phyloP scores from a whole-genome alignment of 2,329 filamentous ascomycete species.

The Fusarium xylarioides region DNA sequence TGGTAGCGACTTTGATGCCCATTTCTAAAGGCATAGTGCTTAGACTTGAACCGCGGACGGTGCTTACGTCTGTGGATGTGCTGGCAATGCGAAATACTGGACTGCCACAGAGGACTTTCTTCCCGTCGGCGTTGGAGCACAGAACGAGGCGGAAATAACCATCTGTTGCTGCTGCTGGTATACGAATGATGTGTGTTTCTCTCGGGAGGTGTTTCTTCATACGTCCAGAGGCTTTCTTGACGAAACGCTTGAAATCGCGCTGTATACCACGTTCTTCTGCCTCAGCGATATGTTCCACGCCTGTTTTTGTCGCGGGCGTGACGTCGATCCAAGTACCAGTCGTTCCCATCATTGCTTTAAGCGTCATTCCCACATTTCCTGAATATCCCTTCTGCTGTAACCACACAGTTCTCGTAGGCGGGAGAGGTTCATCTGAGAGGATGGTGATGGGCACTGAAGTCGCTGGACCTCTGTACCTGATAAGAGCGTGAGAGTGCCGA shows the following conservation, averaged over 20 bases:
- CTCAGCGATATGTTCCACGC: constrained; percentile 58
- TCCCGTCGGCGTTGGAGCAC: constrained; percentile 56
- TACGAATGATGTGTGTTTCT: constrained; percentile 71
- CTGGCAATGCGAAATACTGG: constrained; percentile 76
- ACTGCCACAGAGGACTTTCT: constrained; percentile 69
- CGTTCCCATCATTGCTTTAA: constrained; percentile 69
- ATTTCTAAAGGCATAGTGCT: constrained; percentile 72
- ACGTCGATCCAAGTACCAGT: constrained; percentile 73
- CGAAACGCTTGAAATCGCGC: constrained; percentile 71
- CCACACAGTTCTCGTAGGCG: constrained; percentile 68
- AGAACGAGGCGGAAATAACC: constrained; percentile 76
- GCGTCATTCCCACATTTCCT: constrained; percentile 73
- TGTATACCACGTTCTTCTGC: constrained; percentile 73
- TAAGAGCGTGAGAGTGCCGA: constrained; percentile 69
- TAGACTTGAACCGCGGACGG: constrained; percentile 71
- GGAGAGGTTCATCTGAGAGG: constrained; percentile 67
- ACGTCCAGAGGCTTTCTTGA: constrained; percentile 62
- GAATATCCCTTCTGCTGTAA: constrained; percentile 74
- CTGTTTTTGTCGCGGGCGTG: constrained; percentile 63
- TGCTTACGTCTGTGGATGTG: constrained; percentile 67
- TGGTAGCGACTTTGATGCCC: constrained; percentile 65
- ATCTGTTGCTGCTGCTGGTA: constrained; percentile 70
- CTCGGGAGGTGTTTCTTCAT: constrained; percentile 60
- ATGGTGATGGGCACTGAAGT: constrained; percentile 73
- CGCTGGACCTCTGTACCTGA: constrained; percentile 72